Evolutionary conservation across 352 stramenopile genomes (phyloP).

Genomic region (Blastocystis sp.): DNA sequence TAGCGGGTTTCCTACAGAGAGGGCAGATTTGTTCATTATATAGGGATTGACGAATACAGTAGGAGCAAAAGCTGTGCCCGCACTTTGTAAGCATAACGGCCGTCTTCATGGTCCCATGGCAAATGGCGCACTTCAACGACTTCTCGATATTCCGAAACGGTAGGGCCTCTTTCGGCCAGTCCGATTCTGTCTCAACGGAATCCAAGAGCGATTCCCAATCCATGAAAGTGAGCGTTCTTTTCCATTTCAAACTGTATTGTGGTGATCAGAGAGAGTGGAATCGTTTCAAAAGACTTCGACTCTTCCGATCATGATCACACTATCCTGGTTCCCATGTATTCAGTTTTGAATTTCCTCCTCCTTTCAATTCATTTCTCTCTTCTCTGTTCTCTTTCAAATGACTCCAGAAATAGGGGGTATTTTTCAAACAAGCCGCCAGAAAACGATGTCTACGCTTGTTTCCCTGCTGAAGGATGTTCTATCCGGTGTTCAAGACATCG

Average conservation of each 20-base stretch:
- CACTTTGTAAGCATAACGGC: conserved; percentile 60
- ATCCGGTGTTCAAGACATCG: conserved; percentile 8
- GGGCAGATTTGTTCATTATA: conserved; percentile 51
- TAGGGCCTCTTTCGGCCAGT: conserved; percentile 57
- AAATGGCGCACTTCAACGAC: conserved; percentile 56
- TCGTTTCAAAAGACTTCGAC: too few species aligned
- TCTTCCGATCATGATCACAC: too few species aligned
- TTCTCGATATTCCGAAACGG: conserved; percentile 17
- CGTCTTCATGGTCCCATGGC: conserved; percentile 54
- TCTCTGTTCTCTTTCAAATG: too few species aligned
- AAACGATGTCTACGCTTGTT: conserved; percentile 21
- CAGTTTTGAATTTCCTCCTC: too few species aligned
- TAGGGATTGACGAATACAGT: conserved; percentile 64
- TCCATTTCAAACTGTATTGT: too few species aligned
- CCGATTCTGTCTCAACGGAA: conserved; percentile 46
- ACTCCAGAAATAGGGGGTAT: neutral
- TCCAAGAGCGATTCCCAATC: conserved; percentile 52
- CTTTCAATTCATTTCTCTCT: too few species aligned
- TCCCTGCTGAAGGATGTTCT: conserved; percentile 25
- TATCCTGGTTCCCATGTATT: too few species aligned
- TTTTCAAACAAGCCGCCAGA: neutral
- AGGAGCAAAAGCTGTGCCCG: conserved; percentile 64
- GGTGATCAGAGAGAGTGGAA: too few species aligned
- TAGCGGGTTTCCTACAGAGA: conserved; percentile 56
- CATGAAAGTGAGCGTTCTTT: conserved; percentile 4